Evolutionary conservation across 495 filamentous ascomycete species (phyloP).

Genomic region (Aspergillus panamensis): DNA sequence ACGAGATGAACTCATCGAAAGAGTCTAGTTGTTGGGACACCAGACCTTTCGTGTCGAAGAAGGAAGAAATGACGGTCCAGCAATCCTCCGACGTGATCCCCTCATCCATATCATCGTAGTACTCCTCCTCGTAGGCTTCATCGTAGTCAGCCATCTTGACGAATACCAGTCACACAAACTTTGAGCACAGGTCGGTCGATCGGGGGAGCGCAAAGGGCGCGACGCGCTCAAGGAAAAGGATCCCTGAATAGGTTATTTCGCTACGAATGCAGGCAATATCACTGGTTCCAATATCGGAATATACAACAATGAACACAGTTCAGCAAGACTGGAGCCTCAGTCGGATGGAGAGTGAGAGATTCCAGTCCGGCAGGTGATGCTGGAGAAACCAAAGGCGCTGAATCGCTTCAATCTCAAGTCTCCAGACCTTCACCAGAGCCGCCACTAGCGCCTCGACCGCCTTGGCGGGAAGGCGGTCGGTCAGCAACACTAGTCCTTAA

Average conservation of each 20-base stretch:
- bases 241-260: slow-evolving; percentile 17
- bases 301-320: neutral
- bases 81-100: slow-evolving; percentile 81
- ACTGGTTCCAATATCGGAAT: neutral
- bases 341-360: slow-evolving; percentile 18
- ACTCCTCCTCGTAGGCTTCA: slow-evolving; percentile 49
- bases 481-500: neutral
- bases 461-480: slow-evolving; percentile 11
- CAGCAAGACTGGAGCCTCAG: slow-evolving; percentile 23
- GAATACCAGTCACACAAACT: slow-evolving; percentile 6
- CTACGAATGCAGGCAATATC: slow-evolving; percentile 7
- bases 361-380: slow-evolving; percentile 25
- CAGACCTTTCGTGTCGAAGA: slow-evolving; percentile 92
- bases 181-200: slow-evolving; percentile 4
- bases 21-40: slow-evolving; percentile 98
- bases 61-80: slow-evolving; percentile 94
- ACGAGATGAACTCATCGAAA: slow-evolving; percentile 92
- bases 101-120: slow-evolving; percentile 65
- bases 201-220: slow-evolving; percentile 35
- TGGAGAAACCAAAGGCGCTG: slow-evolving; percentile 18
- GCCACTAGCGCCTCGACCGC: slow-evolving; percentile 28
- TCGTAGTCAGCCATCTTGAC: slow-evolving; percentile 53
- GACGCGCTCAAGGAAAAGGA: slow-evolving; percentile 27
- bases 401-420: slow-evolving; percentile 12
- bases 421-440: slow-evolving; percentile 23